Percentiles rank a stretch among this genome's conserved stretches.
Evolutionary conservation across 495 filamentous ascomycete genomes (phyloP).

Genomic region (Aspergillus kassunensis): DNA sequence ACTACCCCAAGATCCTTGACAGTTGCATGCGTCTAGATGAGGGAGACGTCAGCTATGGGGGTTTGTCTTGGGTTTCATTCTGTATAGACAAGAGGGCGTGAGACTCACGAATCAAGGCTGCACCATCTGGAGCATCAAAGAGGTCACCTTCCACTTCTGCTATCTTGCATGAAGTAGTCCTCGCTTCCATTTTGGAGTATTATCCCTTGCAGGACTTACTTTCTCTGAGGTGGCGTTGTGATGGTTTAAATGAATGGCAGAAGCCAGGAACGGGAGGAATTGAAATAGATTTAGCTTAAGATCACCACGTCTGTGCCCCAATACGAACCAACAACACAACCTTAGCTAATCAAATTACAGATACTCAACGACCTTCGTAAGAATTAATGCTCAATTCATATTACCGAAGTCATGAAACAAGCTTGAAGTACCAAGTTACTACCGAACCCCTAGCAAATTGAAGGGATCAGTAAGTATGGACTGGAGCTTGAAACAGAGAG

Average conservation of each 20-base stretch:
- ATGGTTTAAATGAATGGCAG: not conserved
- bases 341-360: too few species aligned
- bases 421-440: too few species aligned
- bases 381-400: too few species aligned
- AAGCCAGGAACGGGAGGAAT: too few species aligned
- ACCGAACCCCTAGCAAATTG: too few species aligned
- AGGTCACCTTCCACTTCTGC: constrained; percentile 37
- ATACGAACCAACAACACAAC: not conserved
- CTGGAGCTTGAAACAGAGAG: not conserved
- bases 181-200: not conserved
- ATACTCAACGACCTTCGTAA: too few species aligned
- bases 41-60: not conserved
- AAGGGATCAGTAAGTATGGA: not conserved
- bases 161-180: constrained; percentile 2
- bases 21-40: constrained; percentile 45
- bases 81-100: not conserved
- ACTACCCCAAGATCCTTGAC: constrained; percentile 39
- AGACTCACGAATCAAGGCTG: constrained; percentile 42
- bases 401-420: too few species aligned
- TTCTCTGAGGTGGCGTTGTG: not conserved
- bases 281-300: too few species aligned
- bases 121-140: constrained; percentile 40
- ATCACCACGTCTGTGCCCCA: too few species aligned
- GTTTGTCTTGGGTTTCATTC: not conserved
- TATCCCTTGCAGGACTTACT: too few species aligned